Evolutionary conservation across 2,329 filamentous ascomycete genomes (phyloP), one percentile per base, ranked within the genome.

Genomic region (Alternaria infectoria): DNA sequence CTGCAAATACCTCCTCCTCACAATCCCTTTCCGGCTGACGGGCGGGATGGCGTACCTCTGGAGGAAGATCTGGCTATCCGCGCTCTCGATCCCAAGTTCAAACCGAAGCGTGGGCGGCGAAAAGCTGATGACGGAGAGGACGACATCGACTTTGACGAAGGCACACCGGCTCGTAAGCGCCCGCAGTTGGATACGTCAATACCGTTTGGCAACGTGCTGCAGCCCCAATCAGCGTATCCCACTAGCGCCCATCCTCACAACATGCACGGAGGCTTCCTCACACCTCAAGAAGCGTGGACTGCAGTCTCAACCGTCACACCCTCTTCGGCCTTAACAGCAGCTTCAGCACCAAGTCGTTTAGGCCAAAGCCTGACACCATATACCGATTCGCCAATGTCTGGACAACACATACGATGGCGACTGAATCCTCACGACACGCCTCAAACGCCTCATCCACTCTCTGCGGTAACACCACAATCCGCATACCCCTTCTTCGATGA

Each of bases 41-140:
- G 88, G 15, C 88, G 94, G 47, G 94, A 97, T 79, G 93, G 93
- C 7, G 93, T 97, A 1, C 86, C 90, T 1, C 81, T 93, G 3
- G 93, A 97, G 77, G 94, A 97, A 78, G 94, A 97, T 78, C 88
- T 97, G 78, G 94, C 93, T 3, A 84, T 97, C 52, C 87, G 93
- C 64, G 93, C 93, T 3, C 84, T 97, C 4, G 85, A 97, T 54
- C 93, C 94, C 26, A 90, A 96, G 62, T 88, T 87, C 79, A 84
- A 86, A 68, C 87, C 87, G 1, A 89, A 89, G 71, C 83, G 87
- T 59, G 87, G 87, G 11, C 81, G 87, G 52, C 87, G 90, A 74
- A 88, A 89, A 71, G 86, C 88, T 0, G 89, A 90, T 8, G 84
- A 85, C 46, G 79, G 76, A 50, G 83, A 84, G 3, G 78, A 82